These are phyloP conservation scores for Sarocladium kiliense DNA, from an alignment of 2,329 filamentous ascomycete species.

Conservation along the genomic window DNA sequence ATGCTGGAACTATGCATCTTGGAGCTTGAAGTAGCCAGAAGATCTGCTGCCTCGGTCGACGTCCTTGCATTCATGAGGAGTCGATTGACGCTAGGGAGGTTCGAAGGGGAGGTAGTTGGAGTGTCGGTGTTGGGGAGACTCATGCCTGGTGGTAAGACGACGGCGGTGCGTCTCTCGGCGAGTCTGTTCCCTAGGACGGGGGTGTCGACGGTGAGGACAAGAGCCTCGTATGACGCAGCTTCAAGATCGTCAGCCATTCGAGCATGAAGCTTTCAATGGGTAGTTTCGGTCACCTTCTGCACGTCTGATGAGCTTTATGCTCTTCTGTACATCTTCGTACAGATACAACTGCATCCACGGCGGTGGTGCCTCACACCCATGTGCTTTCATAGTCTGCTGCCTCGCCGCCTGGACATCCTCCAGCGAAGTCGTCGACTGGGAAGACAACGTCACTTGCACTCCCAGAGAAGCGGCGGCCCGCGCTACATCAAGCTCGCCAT, in stretches of 20 bases:
- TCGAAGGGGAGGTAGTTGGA: conserved; percentile 1
- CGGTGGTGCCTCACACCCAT: neutral
- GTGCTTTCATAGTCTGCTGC: neutral
- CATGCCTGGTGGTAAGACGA: conserved; percentile 17
- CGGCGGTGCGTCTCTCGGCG: conserved; percentile 20
- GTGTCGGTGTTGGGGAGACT: conserved; percentile 17
- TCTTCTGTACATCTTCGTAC: conserved; percentile 15
- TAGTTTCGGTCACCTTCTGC: conserved; percentile 14
- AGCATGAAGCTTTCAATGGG: neutral
- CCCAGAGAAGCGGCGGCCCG: conserved; percentile 2
- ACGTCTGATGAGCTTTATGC: conserved; percentile 17
- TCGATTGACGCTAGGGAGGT: conserved; percentile 10
- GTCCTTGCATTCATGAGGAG: conserved; percentile 17
- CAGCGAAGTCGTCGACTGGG: conserved; percentile 5
- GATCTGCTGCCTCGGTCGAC: conserved; percentile 14
- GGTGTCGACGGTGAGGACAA: conserved; percentile 24
- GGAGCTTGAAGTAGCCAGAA: conserved; percentile 13
- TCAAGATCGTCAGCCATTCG: neutral
- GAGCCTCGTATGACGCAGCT: conserved; percentile 22
- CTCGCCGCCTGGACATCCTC: conserved; percentile 3
- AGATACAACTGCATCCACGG: conserved; percentile 10
- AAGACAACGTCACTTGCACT: conserved; percentile 1
- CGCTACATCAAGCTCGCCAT: conserved; percentile 5
- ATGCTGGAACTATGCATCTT: conserved; percentile 16
- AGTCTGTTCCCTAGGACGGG: conserved; percentile 24